These are phyloP conservation scores for Daldinia sp. DNA, from an alignment of 2,329 filamentous ascomycete genomes.

Conservation along the genomic window DNA sequence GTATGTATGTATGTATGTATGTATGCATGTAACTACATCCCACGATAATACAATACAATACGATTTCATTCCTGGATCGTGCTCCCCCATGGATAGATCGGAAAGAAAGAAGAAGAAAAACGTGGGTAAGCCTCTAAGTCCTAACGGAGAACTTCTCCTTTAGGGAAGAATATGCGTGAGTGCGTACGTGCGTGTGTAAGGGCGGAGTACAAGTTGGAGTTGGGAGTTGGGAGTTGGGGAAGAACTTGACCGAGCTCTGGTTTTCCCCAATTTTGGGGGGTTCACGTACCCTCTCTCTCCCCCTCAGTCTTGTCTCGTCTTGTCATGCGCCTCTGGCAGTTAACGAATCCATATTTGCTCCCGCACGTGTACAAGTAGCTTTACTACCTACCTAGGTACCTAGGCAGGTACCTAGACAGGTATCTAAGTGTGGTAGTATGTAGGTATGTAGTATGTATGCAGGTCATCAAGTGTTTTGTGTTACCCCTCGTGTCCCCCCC, in stretches of 20 bases:
- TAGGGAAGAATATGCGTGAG: background rate
- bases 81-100: background rate
- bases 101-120: background rate
- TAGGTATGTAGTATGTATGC: background rate
- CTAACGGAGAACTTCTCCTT: background rate
- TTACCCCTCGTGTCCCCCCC: background rate
- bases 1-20: too few relatives aligned
- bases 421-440: background rate
- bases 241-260: background rate
- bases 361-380: slow-evolving; percentile 4
- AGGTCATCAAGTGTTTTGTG: background rate
- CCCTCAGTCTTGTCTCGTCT: too few relatives aligned
- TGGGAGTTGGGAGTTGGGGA: background rate
- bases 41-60: background rate
- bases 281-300: background rate
- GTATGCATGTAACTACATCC: background rate
- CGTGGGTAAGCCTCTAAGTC: background rate
- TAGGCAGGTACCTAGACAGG: background rate
- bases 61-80: background rate
- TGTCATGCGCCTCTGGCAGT: slow-evolving; percentile 8
- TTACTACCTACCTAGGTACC: background rate
- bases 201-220: background rate
- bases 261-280: slow-evolving; percentile 6
- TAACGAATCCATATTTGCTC: background rate
- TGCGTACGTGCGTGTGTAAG: background rate